Base-by-base conservation (phyloP, 116 monocot species). In the Zostera marina region DNA sequence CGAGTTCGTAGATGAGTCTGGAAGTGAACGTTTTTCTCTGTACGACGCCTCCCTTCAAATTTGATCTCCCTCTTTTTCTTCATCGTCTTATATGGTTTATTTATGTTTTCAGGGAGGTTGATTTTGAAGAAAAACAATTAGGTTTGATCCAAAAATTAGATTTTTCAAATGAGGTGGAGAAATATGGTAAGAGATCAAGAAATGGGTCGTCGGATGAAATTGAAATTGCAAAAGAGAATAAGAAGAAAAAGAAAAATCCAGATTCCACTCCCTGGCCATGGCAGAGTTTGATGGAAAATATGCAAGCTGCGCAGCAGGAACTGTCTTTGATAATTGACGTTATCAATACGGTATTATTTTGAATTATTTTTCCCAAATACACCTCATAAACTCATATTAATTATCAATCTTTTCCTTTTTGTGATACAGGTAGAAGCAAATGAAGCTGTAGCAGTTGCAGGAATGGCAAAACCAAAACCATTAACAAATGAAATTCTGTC, bases 381-480 rank as follows among this genome's bases (percentile, higher is more conserved):
- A 7, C 7, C 11, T 39, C 9, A 39, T 40, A 39, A 41, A 41
- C n/a, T 9, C 15, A 14, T n/a, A 42, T 41, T 16, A 38, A 39
- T 41, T 58, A 1, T 2, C 42, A 19, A 9, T 59, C 19, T 42
- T 11, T 43, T 2, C 16, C 2, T 56, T 56, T 6, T 39, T 56
- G 15, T 56, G 15, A 23, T 44, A 53, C 73, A 96, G 96, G 85
- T 96, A 39, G 96, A 96, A 76, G 78, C 85, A 65, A 96, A 96
- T 71, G 96, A 96, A 78, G 80, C 78, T 26, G 89, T 96, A 17
- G 66, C 96, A 21, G 96, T 96, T 52, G 85, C 85, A 71, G 80
- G 80, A 47, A 96, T 88, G 85, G 80, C 82, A 51, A 88, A 82
- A 66, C 89, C 96, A 49, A 96, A 96, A 68, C 85, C 70, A 45